A percentile compares a stretch with the other conserved stretches of the same genome.
These are phyloP conservation scores for Geranium brycei DNA, from an alignment of 345 rosid species.

Conservation along the genomic window DNA sequence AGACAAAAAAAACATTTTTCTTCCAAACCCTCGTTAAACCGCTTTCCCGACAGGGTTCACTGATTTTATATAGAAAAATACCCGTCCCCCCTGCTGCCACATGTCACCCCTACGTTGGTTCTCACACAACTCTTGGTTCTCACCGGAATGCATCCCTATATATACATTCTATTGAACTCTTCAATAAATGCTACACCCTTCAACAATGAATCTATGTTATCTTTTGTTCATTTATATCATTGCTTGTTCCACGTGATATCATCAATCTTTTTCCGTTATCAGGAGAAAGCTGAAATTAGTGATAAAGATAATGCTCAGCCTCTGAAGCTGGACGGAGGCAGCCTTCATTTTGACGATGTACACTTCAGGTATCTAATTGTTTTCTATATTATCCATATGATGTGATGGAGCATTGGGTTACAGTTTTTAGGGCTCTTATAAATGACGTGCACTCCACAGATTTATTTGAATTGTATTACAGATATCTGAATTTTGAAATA, in stretches of 20 bases:
- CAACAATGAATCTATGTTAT: background rate
- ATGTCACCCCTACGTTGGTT: too few species aligned
- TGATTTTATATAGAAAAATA: too few species aligned
- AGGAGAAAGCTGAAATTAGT: constrained; percentile 81
- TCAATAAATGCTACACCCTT: background rate
- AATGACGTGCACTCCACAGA: too few species aligned
- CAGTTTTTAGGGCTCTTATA: too few species aligned
- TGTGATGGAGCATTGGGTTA: background rate
- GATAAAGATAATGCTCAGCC: constrained; percentile 57
- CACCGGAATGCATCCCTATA: too few species aligned
- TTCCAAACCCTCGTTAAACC: too few species aligned
- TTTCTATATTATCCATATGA: background rate
- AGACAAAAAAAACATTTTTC: too few species aligned
- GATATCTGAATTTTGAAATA: background rate
- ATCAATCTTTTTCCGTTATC: constrained; percentile 11
- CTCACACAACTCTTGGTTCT: too few species aligned
- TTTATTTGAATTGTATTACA: background rate
- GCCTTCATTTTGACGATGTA: constrained; percentile 70
- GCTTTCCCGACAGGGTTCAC: too few species aligned
- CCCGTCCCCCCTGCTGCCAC: too few species aligned
- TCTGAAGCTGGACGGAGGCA: constrained; percentile 62
- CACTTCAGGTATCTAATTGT: constrained; percentile 58
- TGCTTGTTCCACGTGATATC: constrained; percentile 1
- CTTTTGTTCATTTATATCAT: background rate
- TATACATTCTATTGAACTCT: background rate